Conservation (phyloP, 2,329 filamentous ascomycete species). For the Exophiala spinifera region DNA sequence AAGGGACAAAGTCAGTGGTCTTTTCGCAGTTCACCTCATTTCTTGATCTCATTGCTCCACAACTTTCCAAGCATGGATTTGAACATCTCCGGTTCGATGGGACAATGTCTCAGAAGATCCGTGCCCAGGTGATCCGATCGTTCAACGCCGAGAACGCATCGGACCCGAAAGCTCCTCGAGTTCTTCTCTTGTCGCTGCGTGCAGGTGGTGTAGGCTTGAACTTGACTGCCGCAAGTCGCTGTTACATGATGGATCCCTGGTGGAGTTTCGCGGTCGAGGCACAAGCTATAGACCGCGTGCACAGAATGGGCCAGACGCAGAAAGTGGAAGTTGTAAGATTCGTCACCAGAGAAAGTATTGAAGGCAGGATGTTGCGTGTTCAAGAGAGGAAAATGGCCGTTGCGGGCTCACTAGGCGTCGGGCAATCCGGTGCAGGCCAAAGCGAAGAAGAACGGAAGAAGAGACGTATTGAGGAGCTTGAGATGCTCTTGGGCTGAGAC, state of each 20-base stretch:
- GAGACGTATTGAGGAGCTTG: conserved; percentile 89
- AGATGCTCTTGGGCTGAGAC: conserved; percentile 69
- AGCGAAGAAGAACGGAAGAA: conserved; percentile 87
- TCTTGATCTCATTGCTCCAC: conserved; percentile 82
- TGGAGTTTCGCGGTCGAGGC: conserved; percentile 97
- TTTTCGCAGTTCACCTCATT: conserved; percentile 99
- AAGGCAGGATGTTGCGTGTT: conserved; percentile 88
- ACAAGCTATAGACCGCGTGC: conserved; percentile 95
- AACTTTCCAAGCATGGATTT: conserved; percentile 69
- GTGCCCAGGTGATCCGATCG: conserved; percentile 71
- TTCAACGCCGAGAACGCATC: conserved; percentile 54
- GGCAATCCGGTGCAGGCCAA: conserved; percentile 80
- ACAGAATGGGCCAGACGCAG: conserved; percentile 88
- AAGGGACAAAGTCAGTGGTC: conserved; percentile 78
- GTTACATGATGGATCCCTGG: conserved; percentile 99
- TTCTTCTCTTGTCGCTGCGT: conserved; percentile 78
- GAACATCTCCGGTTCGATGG: conserved; percentile 86
- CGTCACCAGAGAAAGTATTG: conserved; percentile 84
- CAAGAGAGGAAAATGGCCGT: conserved; percentile 88
- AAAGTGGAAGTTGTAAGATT: conserved; percentile 86
- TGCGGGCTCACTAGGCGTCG: conserved; percentile 91
- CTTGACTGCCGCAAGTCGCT: conserved; percentile 79
- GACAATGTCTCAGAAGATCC: conserved; percentile 78
- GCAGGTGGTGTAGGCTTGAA: conserved; percentile 95
- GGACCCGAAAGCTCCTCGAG: conserved; percentile 35